Conservation (phyloP, 202 grass and related monocot species). For the Panicum hallii region DNA sequence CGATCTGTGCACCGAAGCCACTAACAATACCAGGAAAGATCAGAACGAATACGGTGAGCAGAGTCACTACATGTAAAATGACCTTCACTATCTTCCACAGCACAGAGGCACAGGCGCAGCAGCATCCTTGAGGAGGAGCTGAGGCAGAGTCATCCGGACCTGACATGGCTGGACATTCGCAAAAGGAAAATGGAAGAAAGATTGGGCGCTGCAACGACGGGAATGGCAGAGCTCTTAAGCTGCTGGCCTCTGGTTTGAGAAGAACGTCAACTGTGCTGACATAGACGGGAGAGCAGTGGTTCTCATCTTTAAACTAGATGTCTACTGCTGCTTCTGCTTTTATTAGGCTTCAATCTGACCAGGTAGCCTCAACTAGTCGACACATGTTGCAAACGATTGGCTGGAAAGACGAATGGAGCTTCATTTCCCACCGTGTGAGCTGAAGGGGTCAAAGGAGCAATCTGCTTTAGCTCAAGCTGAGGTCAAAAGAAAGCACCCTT, state of each 20-base stretch:
- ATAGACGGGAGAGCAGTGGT: background rate
- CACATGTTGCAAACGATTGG: background rate
- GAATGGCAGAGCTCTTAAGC: background rate
- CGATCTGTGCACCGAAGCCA: background rate
- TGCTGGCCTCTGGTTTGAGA: background rate
- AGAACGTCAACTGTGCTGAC: background rate
- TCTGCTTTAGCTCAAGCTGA: background rate
- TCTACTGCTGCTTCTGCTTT: background rate
- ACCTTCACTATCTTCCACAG: background rate
- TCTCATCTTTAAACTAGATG: too few species aligned
- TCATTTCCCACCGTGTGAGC: background rate
- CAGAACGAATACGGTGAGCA: background rate
- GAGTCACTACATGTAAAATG: background rate
- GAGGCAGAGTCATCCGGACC: background rate
- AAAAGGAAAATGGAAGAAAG: background rate
- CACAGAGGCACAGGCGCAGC: background rate
- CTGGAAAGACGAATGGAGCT: background rate
- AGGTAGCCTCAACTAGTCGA: background rate
- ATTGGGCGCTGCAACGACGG: background rate
- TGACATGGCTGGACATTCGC: background rate
- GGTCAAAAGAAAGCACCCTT: too few species aligned
- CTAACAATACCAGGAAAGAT: accelerated
- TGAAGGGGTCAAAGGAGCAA: background rate
- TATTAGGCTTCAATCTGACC: background rate
- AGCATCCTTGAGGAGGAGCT: conserved; percentile 11